phyloP scores from a whole-genome alignment of 306 rosid genomes.

The Rosa lucieae region DNA sequence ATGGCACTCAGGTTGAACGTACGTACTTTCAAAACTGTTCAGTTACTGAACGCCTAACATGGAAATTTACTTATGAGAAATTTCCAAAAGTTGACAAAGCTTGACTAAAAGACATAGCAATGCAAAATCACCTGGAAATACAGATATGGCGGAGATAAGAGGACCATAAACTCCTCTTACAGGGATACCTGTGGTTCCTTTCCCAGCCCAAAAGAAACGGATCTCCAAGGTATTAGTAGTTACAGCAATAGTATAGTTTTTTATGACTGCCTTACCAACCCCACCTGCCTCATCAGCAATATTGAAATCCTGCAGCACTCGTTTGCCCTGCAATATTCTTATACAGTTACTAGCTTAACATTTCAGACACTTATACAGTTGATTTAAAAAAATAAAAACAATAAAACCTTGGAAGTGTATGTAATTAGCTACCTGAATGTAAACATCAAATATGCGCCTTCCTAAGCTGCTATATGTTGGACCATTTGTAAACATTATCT shows the following conservation, averaged over 20 bases:
- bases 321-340: conserved; percentile 31
- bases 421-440: conserved; percentile 31
- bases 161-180: conserved; percentile 56
- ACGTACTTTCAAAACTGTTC: background rate
- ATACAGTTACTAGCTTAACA: background rate
- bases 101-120: conserved; percentile 35
- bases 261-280: conserved; percentile 13
- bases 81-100: conserved; percentile 11
- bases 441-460: conserved; percentile 47
- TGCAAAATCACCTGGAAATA: conserved; percentile 39
- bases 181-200: conserved; percentile 57
- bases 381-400: background rate
- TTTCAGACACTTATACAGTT: background rate
- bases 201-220: conserved; percentile 64
- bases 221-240: conserved; percentile 39
- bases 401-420: background rate
- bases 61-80: background rate
- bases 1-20: background rate
- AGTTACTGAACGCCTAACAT: background rate
- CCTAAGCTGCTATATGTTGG: conserved; percentile 37
- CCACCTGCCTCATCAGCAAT: conserved; percentile 47
- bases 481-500: conserved; percentile 28
- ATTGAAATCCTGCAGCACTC: conserved; percentile 43
- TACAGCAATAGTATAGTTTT: background rate
- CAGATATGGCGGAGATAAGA: conserved; percentile 65